Conservation (phyloP, 192 early-diverging fungal genomes). For the Rhizoclosmatium globosum region DNA sequence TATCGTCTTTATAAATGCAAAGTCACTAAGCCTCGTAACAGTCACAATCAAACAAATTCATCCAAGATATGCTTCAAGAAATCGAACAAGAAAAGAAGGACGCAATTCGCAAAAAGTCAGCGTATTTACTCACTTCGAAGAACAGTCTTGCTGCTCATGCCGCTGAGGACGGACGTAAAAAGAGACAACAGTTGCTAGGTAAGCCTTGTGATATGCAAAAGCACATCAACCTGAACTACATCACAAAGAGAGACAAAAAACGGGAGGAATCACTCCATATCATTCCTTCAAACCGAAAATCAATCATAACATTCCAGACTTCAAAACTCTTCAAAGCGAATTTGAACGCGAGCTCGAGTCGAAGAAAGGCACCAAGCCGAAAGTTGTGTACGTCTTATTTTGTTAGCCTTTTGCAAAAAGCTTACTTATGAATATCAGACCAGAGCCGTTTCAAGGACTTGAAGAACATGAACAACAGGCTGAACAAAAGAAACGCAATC, state of each 20-base stretch:
- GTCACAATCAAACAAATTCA: slow-evolving; percentile 37
- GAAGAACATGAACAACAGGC: slow-evolving; percentile 25
- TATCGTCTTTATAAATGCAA: no score
- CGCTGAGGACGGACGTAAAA: slow-evolving; percentile 31
- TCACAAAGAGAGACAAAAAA: no score
- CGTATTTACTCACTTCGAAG: not conserved
- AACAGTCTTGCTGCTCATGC: slow-evolving; percentile 26
- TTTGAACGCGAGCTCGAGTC: slow-evolving; percentile 18
- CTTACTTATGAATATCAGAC: not conserved
- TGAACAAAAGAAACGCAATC: slow-evolving; percentile 9
- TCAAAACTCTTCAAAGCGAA: slow-evolving; percentile 21
- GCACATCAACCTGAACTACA: no score
- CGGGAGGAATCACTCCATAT: slow-evolving; percentile 9
- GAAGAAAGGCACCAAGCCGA: slow-evolving; percentile 4
- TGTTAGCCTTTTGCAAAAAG: no score
- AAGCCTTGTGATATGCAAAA: no score
- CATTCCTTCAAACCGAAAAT: slow-evolving; percentile 26
- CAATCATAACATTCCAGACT: slow-evolving; percentile 30
- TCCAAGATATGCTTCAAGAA: slow-evolving; percentile 21
- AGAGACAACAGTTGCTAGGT: slow-evolving; percentile 19
- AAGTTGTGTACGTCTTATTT: slow-evolving; percentile 1
- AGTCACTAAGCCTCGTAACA: slow-evolving; percentile 14
- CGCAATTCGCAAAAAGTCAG: slow-evolving; percentile 3
- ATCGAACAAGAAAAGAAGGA: slow-evolving; percentile 14
- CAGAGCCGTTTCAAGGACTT: slow-evolving; percentile 29